phyloP scores from a whole-genome alignment of 1,284 basidiomycete genomes.

The Pseudozyma thailandica region DNA sequence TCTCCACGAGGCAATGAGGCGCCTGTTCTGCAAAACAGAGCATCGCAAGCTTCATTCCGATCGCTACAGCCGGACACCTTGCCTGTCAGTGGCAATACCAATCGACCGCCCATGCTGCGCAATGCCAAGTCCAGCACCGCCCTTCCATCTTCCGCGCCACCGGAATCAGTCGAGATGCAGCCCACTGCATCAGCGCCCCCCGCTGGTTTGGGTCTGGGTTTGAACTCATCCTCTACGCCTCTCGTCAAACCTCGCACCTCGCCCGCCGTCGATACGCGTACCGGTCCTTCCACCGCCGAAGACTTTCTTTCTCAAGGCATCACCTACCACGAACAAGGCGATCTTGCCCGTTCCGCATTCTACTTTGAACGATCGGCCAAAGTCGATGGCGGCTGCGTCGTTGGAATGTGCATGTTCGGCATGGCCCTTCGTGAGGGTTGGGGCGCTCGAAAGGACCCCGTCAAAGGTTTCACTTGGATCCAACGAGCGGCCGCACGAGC shows the following conservation, averaged over 20 bases:
- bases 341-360: constrained; percentile 77
- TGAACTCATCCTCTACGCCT: background rate
- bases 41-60: constrained; percentile 26
- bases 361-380: constrained; percentile 85
- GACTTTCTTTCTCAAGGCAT: constrained; percentile 73
- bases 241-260: constrained; percentile 22
- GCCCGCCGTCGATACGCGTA: constrained; percentile 44
- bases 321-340: constrained; percentile 80
- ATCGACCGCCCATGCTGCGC: constrained; percentile 20
- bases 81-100: background rate
- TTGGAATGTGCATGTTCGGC: constrained; percentile 93
- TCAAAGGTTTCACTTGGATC: constrained; percentile 83
- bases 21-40: constrained; percentile 8
- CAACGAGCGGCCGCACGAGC: constrained; percentile 82
- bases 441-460: constrained; percentile 77
- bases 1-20: background rate
- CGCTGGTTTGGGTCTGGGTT: background rate
- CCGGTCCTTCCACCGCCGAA: constrained; percentile 53
- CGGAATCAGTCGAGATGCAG: constrained; percentile 26
- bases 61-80: constrained; percentile 28
- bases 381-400: constrained; percentile 80
- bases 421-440: constrained; percentile 87
- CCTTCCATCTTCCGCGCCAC: constrained; percentile 1
- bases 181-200: constrained; percentile 19
- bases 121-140: constrained; percentile 35